Base-by-base conservation (phyloP, 2,329 filamentous ascomycete genomes). In the Herpomyces periplanetae region DNA sequence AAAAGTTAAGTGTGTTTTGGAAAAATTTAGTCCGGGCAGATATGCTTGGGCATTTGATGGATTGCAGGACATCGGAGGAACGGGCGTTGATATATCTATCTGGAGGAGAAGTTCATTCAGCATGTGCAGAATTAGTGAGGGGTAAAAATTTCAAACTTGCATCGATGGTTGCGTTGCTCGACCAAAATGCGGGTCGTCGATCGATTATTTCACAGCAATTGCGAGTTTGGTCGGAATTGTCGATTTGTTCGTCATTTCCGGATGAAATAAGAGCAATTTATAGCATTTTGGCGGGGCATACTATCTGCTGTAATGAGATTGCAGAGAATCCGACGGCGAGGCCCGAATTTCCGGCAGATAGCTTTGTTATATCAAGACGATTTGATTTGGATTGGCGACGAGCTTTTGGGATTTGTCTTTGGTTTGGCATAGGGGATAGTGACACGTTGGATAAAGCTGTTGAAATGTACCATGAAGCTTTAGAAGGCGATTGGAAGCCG, bases 381-480 rank as follows among this genome's bases (percentile, higher is more conserved):
- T 96, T 88, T 34, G 56, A 56, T 3, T 46, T 96, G 13, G 65
- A 84, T 34, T 96, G 80, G 80, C 60, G 68, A 35, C 73, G 85
- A 32, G 61, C 73, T 1, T 87, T 96, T 36, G 75, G 68, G 5
- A 47, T 96, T 19, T 58, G 73, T 16, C 45, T 96, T 2, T 91
- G 71, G 65, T 96, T 87, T 35, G 60, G 59, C 17, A 64, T 58
- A 15, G 47, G 52, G 2, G 44, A 51, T 13, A 47, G 57, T 15
- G 62, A 71, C 17, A 49, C 56, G 13, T 47, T 88, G 16, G 53
- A 60, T 19, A 43, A 47, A 17, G 73, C 73, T 2, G 59, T 96
- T 3, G 39, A 46, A 16, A 49, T 51, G 11, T 96, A 71, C 36
- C 45, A 56, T 24, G 44, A 58, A 21, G 71, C 87, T 29, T 44